Base-by-base conservation (phyloP, 169 alveolate genomes). In the Plasmodium chabaudi region DNA sequence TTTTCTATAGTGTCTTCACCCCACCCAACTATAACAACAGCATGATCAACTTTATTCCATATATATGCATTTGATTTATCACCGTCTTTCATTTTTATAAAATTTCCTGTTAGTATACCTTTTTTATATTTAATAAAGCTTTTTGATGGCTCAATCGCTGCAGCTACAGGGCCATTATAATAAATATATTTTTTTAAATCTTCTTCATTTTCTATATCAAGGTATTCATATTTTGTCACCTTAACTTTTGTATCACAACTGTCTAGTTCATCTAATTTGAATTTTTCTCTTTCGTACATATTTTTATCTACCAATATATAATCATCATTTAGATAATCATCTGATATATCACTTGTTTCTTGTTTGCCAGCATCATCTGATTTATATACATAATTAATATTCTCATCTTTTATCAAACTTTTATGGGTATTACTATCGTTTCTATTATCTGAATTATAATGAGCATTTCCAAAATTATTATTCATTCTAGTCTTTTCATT, bases 1-100 rank as follows among this genome's bases (percentile, higher is more conserved):
- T 65, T 67, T 15, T 53, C 64, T 15, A 67, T 19, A 5, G 59
- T 82, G 49, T 82, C 90, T 67, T 82, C 84, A 6, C 90, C 90
- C 90, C 90, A 82, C 15, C 90, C 90, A 42, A 82, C 84, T 82
- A 82, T 34, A 34, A 82, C 90, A 17, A 82, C 90, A 82, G 90
- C 90, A 56, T 82, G 90, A 60, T 82, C 90, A 7, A 82, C 90
- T 49, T 82, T 82, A 61, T 82, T 65, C 90, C 90, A 82, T 39
- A 82, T 70, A 19, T 82, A 82, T 27, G 90, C 90, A 82, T 82
- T 67, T 13, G 77, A 67, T 27, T 67, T 60, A 9, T 59, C 63
- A 13, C 90, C 90, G 68, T 82, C 90, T 15, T 42, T 21, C 90
- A 82, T 82, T 67, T 82, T 82, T 67, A 82, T 67, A 27, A 53